Base-by-base conservation (phyloP, 805 yeast species). In the Saccharomycopsis fodiens region DNA sequence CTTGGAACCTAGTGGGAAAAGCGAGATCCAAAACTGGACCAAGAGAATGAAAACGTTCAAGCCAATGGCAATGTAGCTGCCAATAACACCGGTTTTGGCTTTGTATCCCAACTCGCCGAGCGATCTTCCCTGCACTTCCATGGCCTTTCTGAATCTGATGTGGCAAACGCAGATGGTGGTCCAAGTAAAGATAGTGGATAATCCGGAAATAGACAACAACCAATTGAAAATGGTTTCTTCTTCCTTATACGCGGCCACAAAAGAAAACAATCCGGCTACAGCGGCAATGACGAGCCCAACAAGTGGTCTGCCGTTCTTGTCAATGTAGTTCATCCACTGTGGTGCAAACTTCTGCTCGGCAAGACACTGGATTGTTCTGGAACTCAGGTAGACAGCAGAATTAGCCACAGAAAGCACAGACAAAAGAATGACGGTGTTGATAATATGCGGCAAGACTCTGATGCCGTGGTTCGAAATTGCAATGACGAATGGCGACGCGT, bases 401-500 rank as follows among this genome's bases (percentile, higher is more conserved):
- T 79, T 72, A 39, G 76, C 83, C 41, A 71, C 73, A 16, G 77
- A 72, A 30, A 69, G 59, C 22, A 83, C 82, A 4, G 85, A 79
- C 2, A 81, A 65, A 54, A 81, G 66, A 54, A 81, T 77, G 19
- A 72, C 79, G 3, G 82, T 82, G 53, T 81, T 81, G 53, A 81
- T 70, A 52, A 80, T 73, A 57, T 78, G 82, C 53, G 79, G 74
- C 40, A 79, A 68, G 4, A 74, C 80, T 20, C 65, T 69, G 39
- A 77, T 72, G 41, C 82, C 80, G 60, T 68, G 61, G 63, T 70
- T 64, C 25, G 69, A 60, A 44, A 78, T 67, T 29, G 85, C 83
- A 58, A 81, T 70, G 46, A 80, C 84, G 54, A 74, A 80, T 25
- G 87, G 86, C n/a, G 87, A 81, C 1, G 82, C 78, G 22, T 49